Conservation (phyloP, 2,329 filamentous ascomycete species). For the Talaromyces sp. region DNA sequence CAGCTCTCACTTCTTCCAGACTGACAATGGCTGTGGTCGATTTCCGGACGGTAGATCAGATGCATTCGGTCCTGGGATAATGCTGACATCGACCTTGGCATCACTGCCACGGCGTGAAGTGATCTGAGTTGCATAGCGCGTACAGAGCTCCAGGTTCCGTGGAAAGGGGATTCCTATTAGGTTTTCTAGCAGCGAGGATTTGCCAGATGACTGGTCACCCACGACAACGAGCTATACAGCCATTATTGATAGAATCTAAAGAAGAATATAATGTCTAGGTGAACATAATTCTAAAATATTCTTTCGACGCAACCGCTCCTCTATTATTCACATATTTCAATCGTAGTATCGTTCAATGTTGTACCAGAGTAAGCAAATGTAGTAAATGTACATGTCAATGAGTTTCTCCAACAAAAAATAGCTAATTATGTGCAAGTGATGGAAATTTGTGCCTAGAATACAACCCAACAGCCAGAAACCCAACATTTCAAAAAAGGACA, state of each 20-base stretch:
- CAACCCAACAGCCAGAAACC: background rate
- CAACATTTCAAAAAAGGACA: background rate
- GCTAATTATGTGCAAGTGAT: background rate
- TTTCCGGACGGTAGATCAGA: background rate
- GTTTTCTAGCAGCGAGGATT: conserved; percentile 27
- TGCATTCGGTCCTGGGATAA: background rate
- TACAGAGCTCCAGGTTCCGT: conserved; percentile 24
- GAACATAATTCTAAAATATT: too few species aligned
- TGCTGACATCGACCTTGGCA: background rate
- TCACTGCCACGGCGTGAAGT: background rate
- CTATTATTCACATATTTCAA: background rate
- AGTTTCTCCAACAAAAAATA: background rate
- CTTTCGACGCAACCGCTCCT: background rate
- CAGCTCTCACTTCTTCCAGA: background rate
- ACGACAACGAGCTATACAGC: conserved; percentile 25
- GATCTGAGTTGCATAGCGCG: conserved; percentile 21
- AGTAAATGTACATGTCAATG: background rate
- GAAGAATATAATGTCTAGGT: too few species aligned
- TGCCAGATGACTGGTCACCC: conserved; percentile 30
- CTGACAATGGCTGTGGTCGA: background rate
- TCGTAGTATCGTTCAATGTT: background rate
- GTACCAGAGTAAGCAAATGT: background rate
- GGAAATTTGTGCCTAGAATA: background rate
- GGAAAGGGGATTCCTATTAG: conserved; percentile 27
- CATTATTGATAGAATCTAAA: too few species aligned